Conservation (phyloP, 768 basidiomycete species). For the Trametes elegans region DNA sequence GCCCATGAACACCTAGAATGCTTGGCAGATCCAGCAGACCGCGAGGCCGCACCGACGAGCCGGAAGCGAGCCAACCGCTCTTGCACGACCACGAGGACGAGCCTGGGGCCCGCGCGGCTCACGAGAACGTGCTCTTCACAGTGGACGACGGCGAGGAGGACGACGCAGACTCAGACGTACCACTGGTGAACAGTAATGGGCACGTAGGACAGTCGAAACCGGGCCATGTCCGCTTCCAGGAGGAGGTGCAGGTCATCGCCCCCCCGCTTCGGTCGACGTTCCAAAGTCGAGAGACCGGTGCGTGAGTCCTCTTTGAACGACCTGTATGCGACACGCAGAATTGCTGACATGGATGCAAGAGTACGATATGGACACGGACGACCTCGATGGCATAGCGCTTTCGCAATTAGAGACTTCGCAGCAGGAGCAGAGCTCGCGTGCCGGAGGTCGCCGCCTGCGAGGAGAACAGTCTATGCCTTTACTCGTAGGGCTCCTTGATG, state of each 20-base stretch:
- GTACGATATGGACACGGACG: conserved; percentile 83
- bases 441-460: conserved; percentile 29
- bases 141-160: conserved; percentile 51
- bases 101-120: conserved; percentile 31
- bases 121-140: conserved; percentile 47
- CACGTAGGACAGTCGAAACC: conserved; percentile 28
- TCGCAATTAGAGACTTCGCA: conserved; percentile 32
- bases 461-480: conserved; percentile 67
- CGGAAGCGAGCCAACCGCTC: conserved; percentile 51
- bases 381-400: conserved; percentile 55
- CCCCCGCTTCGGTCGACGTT: conserved; percentile 70
- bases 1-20: conserved; percentile 20
- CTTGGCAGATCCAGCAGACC: conserved; percentile 24
- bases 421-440: conserved; percentile 29
- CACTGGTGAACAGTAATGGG: conserved; percentile 21
- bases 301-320: conserved; percentile 35
- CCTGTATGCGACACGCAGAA: neutral
- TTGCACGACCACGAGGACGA: conserved; percentile 47
- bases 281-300: conserved; percentile 79
- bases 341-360: conserved; percentile 41
- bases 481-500: conserved; percentile 75
- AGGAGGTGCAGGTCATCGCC: conserved; percentile 66
- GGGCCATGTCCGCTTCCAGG: conserved; percentile 57
- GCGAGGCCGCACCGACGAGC: conserved; percentile 34
- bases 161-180: conserved; percentile 40